Base-by-base conservation (phyloP, 176 grass and related monocot genomes). In the Panicum miliaceum region DNA sequence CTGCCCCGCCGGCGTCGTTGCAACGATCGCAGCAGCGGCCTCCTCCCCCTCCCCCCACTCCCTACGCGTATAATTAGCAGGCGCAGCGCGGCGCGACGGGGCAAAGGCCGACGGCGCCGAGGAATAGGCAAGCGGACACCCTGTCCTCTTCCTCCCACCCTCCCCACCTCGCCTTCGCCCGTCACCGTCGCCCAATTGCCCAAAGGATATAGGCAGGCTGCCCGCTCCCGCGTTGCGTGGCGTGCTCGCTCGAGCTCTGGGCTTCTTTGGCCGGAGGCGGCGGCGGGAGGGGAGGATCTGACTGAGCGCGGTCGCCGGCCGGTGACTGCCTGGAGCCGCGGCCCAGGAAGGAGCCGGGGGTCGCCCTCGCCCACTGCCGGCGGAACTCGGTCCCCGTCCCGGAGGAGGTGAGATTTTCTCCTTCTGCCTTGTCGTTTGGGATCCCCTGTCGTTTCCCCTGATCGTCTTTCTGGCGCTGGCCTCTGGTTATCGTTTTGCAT, bases 41-140 rank as follows among this genome's bases (percentile, higher is more conserved):
- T 52, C 50, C 16, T 3, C 50, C 12, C 6, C 15, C 15, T 5
- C 4, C 16, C 16, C 16, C 51, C 18, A 12, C 46, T 47, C 46
- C 46, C 46, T 10, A 32, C 12, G 52, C 52, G 23, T 53, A 81
- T 74, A 66, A 86, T 81, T 86, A 81, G 68, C 40, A 25, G 65
- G 68, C 20, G 59, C 54, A 63, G 29, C 29, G 29, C 29, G 29
- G 76, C 76, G 76, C 15, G 25, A 60, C 76, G 58, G 57, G 57
- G 76, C 65, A 71, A 63, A 64, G 5, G 77, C 43, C 48, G 34
- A n/a, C 84, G 62, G 38, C 4, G 35, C 43, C 43, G 16, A 68
- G 80, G 78, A 81, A 76, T 81, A 67, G 85, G 59, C 80, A 83
- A 78, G 38, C 41, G 76, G 68, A 51, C 67, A 74, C 34, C 32